Percentiles rank a stretch among this genome's conserved stretches.
These are phyloP conservation scores for Alternaria dauci DNA, from an alignment of 2,329 filamentous ascomycete genomes.

Conservation along the genomic window DNA sequence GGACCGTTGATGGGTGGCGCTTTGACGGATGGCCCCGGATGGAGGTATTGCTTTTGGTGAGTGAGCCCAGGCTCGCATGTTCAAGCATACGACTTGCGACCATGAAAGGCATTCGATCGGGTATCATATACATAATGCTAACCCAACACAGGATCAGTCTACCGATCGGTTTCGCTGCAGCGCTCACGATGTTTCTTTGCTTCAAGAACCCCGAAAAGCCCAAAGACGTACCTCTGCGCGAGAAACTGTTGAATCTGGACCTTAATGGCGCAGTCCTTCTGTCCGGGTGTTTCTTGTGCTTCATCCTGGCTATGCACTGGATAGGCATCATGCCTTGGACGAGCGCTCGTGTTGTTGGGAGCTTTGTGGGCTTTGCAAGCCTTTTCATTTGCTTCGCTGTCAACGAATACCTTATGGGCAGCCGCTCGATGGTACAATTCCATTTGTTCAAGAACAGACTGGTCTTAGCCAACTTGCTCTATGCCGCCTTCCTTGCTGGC, in stretches of 20 bases:
- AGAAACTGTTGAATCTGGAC: constrained; percentile 38
- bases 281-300: constrained; percentile 33
- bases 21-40: constrained; percentile 53
- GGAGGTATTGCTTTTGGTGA: constrained; percentile 52
- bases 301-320: constrained; percentile 43
- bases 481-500: constrained; percentile 37
- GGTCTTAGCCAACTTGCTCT: constrained; percentile 28
- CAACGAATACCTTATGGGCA: constrained; percentile 39
- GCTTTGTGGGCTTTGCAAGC: constrained; percentile 59
- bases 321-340: constrained; percentile 54
- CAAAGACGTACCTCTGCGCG: constrained; percentile 15
- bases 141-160: constrained; percentile 49
- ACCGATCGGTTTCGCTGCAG: constrained; percentile 53
- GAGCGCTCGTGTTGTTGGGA: constrained; percentile 54
- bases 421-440: constrained; percentile 39
- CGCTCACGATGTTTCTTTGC: constrained; percentile 32
- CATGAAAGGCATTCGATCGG: not conserved
- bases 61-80: constrained; percentile 3
- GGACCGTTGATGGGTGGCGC: constrained; percentile 56
- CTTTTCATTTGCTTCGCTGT: constrained; percentile 54
- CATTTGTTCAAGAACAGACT: constrained; percentile 30
- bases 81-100: not conserved
- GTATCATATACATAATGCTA: not conserved
- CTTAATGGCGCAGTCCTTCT: constrained; percentile 32
- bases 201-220: constrained; percentile 30